Percentiles rank a stretch among this genome's conserved stretches.
Conservation (phyloP, 1,139 yeast species). For the Protomyces arabidopsidicola region DNA sequence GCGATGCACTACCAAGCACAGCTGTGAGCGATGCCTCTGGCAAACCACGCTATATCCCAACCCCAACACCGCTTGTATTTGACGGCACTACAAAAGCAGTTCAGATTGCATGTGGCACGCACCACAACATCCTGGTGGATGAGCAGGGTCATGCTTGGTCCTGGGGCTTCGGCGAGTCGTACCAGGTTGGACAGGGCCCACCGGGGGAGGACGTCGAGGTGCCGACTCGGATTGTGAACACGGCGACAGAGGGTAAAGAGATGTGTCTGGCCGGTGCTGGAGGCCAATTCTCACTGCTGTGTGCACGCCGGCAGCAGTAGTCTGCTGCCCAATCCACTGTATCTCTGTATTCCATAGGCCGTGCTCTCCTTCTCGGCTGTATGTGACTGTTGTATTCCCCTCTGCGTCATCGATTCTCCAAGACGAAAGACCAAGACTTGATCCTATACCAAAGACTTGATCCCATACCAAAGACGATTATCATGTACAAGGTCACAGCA, state of each 20-base stretch:
- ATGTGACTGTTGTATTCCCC: not conserved
- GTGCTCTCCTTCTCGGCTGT: not conserved
- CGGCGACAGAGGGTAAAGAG: constrained; percentile 78
- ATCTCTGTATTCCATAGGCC: not conserved
- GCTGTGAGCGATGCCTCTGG: constrained; percentile 77
- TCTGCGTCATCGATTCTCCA: not conserved
- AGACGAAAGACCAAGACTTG: not conserved
- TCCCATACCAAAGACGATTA: too few relatives aligned
- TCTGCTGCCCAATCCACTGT: too few relatives aligned
- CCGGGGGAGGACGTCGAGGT: constrained; percentile 80
- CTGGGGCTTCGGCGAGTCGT: constrained; percentile 98
- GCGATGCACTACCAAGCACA: constrained; percentile 57
- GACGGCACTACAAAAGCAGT: constrained; percentile 56
- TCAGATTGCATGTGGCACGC: constrained; percentile 76
- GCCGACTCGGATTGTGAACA: constrained; percentile 83
- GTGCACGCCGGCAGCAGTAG: constrained; percentile 4
- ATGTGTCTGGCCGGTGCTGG: constrained; percentile 78
- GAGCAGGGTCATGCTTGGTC: constrained; percentile 77
- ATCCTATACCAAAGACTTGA: not conserved
- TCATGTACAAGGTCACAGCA: constrained; percentile 46
- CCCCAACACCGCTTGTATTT: constrained; percentile 54
- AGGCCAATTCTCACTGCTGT: constrained; percentile 68
- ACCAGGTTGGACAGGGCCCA: constrained; percentile 92
- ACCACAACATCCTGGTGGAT: constrained; percentile 82
- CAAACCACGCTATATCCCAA: constrained; percentile 78